Evolutionary conservation across 768 basidiomycete species (phyloP).

Genomic region (Leccinum barrowsii): DNA sequence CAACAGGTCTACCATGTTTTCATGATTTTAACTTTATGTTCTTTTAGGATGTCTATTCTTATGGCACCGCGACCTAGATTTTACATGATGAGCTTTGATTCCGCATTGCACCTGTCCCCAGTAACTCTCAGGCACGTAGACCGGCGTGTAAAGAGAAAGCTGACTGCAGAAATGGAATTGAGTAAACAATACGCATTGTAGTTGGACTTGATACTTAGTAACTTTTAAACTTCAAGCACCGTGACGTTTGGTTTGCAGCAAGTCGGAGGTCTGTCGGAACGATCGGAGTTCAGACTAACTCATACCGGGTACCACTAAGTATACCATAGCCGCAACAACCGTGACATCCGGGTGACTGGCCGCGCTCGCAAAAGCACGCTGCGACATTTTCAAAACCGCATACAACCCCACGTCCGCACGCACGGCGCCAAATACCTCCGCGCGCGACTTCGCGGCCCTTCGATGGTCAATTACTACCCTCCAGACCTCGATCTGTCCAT

Average conservation of each 20-base stretch:
- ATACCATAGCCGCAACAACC: not conserved
- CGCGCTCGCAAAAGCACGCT: constrained; percentile 45
- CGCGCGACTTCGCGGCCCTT: constrained; percentile 74
- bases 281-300: too few species aligned
- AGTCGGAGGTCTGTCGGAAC: too few species aligned
- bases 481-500: constrained; percentile 54
- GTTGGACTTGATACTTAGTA: too few species aligned
- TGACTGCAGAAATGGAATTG: too few species aligned
- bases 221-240: too few species aligned
- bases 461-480: constrained; percentile 52
- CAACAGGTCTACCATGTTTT: not conserved
- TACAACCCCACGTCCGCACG: constrained; percentile 82
- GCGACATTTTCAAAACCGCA: constrained; percentile 78
- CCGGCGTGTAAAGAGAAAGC: too few species aligned
- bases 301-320: too few species aligned
- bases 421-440: constrained; percentile 93
- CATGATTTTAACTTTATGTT: not conserved
- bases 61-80: not conserved
- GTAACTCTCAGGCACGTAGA: too few species aligned
- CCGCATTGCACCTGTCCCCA: too few species aligned
- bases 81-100: too few species aligned
- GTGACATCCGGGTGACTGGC: not conserved
- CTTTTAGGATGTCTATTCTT: not conserved
- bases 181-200: too few species aligned
- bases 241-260: too few species aligned